These are phyloP conservation scores for Tardiomyces depauwii DNA, from an alignment of 1,139 yeast genomes.

Conservation along the genomic window DNA sequence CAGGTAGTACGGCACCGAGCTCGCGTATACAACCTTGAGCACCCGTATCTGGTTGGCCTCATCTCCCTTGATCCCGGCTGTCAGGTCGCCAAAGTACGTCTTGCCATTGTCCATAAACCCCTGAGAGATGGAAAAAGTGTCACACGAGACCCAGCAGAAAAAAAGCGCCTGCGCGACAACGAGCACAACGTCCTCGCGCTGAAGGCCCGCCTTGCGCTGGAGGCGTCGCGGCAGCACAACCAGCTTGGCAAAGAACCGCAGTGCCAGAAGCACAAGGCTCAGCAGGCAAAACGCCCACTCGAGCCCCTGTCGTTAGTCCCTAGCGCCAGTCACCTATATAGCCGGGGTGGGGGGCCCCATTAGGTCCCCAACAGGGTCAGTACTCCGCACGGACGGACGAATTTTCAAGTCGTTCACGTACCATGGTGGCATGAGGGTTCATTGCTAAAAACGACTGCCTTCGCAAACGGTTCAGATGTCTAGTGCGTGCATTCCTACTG, in stretches of 20 bases:
- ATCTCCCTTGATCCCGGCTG: slow-evolving; percentile 11
- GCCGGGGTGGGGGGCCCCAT: too few species aligned
- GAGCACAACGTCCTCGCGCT: slow-evolving; percentile 19
- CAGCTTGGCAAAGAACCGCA: not conserved
- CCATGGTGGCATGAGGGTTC: too few species aligned
- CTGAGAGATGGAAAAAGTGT: slow-evolving; percentile 13
- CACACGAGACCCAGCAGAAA: slow-evolving; percentile 20
- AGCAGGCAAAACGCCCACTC: not conserved
- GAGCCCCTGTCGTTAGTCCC: not conserved
- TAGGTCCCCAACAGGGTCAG: too few species aligned
- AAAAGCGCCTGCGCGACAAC: slow-evolving; percentile 17
- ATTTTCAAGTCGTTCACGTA: too few species aligned
- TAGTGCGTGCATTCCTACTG: too few species aligned
- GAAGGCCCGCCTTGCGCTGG: slow-evolving; percentile 9
- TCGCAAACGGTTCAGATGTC: too few species aligned
- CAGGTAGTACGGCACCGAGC: slow-evolving; percentile 20
- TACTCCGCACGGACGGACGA: too few species aligned
- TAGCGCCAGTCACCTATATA: too few species aligned
- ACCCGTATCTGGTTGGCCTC: slow-evolving; percentile 11
- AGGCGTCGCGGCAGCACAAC: not conserved
- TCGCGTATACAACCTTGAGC: slow-evolving; percentile 19
- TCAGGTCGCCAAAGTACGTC: slow-evolving; percentile 15
- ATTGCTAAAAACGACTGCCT: too few species aligned
- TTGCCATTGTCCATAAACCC: slow-evolving; percentile 20
- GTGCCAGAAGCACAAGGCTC: not conserved